phyloP scores from a whole-genome alignment of 306 rosid genomes.

The Boehmeria nivea region DNA sequence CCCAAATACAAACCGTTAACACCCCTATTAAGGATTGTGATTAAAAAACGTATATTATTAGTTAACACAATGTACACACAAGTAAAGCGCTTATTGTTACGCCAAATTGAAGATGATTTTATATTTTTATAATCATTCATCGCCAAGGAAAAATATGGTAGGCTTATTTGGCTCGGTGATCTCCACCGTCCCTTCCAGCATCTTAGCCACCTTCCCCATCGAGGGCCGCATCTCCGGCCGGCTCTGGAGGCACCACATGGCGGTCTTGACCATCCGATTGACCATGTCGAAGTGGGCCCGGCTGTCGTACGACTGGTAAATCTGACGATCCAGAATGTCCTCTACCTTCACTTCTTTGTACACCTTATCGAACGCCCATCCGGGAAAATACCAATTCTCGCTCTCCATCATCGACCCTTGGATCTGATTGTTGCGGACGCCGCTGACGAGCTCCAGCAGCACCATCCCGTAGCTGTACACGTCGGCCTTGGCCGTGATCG shows the following conservation, averaged over 20 bases:
- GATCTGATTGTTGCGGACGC: constrained; percentile 47
- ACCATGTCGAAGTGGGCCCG: constrained; percentile 56
- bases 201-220: constrained; percentile 96
- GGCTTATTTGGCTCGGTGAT: constrained; percentile 70
- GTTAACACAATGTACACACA: too few relatives aligned
- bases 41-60: too few relatives aligned
- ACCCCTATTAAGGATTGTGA: too few relatives aligned
- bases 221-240: constrained; percentile 80
- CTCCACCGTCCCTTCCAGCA: constrained; percentile 91
- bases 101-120: too few relatives aligned
- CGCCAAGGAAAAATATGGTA: constrained; percentile 60
- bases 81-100: too few relatives aligned
- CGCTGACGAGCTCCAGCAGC: constrained; percentile 68
- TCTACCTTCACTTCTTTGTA: constrained; percentile 65
- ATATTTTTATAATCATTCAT: too few relatives aligned
- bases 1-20: too few relatives aligned
- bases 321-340: constrained; percentile 65
- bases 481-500: constrained; percentile 78
- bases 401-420: constrained; percentile 41
- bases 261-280: constrained; percentile 80
- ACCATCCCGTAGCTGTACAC: constrained; percentile 94
- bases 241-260: constrained; percentile 93
- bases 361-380: constrained; percentile 87
- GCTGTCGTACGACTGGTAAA: constrained; percentile 49
- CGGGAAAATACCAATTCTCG: constrained; percentile 76